Percentiles rank a stretch among this genome's conserved stretches.
Conservation (phyloP, 257 asterid genomes). For the Capsicum pubescens region DNA sequence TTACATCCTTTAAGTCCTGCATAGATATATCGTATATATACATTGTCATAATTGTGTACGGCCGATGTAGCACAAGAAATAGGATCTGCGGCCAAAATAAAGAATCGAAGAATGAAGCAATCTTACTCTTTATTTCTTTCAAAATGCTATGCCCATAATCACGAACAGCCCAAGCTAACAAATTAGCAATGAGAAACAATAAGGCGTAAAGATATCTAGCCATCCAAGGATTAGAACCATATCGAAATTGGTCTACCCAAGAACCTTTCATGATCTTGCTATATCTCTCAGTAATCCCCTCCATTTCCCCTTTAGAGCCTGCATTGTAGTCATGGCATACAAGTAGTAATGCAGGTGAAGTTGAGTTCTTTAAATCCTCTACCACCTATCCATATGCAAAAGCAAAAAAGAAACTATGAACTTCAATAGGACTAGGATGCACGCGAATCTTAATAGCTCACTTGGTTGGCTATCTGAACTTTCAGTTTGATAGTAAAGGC, state of each 20-base stretch:
- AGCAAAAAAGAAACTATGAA: neutral
- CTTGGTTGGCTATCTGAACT: neutral
- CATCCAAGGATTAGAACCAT: constrained; percentile 67
- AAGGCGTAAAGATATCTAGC: constrained; percentile 59
- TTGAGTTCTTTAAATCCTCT: constrained; percentile 27
- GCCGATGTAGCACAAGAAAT: neutral
- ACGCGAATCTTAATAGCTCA: neutral
- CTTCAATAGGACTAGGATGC: neutral
- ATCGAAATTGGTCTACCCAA: constrained; percentile 54
- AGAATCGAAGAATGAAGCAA: neutral
- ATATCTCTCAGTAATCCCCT: constrained; percentile 40
- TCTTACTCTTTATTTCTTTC: constrained; percentile 50
- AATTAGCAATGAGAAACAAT: constrained; percentile 48
- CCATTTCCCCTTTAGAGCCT: constrained; percentile 39
- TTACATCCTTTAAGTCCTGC: constrained; percentile 58
- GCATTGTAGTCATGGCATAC: constrained; percentile 36
- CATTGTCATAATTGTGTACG: neutral
- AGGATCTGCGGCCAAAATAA: neutral
- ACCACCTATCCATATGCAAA: constrained; percentile 39
- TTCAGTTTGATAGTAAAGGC: neutral
- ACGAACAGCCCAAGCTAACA: constrained; percentile 63
- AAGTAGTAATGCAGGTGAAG: constrained; percentile 26
- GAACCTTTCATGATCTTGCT: constrained; percentile 47
- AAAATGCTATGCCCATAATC: constrained; percentile 51
- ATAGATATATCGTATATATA: neutral